These are phyloP conservation scores for Eucalyptus melliodora DNA, from an alignment of 345 rosid genomes.

Conservation along the genomic window DNA sequence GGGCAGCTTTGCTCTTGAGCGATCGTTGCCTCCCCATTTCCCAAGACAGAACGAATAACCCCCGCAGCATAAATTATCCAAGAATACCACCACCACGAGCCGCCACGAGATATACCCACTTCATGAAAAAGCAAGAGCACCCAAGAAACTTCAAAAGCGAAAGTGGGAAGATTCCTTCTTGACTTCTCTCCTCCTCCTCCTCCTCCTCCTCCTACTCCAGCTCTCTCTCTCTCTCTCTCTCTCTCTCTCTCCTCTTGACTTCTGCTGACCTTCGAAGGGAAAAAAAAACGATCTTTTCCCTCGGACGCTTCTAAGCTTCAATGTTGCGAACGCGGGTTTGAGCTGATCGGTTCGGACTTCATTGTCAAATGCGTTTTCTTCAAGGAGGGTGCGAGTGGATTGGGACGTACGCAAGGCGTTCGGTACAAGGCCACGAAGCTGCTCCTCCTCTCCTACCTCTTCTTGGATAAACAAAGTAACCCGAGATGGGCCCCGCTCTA, in stretches of 20 bases:
- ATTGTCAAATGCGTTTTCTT: not conserved
- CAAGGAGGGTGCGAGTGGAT: not conserved
- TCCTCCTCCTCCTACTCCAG: not conserved
- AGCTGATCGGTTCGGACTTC: not conserved
- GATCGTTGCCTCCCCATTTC: conserved; percentile 62
- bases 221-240: not conserved
- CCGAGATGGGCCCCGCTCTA: not conserved
- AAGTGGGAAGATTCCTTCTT: not conserved
- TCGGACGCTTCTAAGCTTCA: not conserved
- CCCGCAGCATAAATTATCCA: not conserved
- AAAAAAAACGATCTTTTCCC: not conserved
- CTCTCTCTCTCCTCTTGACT: not conserved
- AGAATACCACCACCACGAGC: not conserved
- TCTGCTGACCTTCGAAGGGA: not conserved
- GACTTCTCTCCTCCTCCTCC: not conserved
- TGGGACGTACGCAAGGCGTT: not conserved
- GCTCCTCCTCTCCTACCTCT: not conserved
- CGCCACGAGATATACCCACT: not conserved
- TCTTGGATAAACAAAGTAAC: not conserved
- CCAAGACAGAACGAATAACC: not conserved
- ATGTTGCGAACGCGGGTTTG: not conserved
- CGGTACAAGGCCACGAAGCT: not conserved
- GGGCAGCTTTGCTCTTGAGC: conserved; percentile 80
- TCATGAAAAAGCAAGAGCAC: not conserved
- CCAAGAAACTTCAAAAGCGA: not conserved